Evolutionary conservation across 495 filamentous ascomycete species (phyloP).

Genomic region (Pyronema domesticum): DNA sequence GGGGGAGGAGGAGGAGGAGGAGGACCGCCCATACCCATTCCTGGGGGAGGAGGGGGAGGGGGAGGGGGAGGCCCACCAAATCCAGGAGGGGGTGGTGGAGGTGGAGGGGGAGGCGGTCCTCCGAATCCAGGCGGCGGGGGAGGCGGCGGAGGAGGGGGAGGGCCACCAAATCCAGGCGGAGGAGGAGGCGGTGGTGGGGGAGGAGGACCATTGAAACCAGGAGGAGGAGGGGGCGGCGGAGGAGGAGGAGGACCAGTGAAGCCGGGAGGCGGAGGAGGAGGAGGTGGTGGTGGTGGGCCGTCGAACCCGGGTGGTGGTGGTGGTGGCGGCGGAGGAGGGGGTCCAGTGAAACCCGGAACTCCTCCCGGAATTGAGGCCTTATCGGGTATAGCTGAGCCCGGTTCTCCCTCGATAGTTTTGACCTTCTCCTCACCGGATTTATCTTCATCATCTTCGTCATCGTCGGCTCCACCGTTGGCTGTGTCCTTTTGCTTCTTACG

Average conservation of each 20-base stretch:
- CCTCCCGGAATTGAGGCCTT: conserved; percentile 4
- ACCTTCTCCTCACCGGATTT: not conserved
- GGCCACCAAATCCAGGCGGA: conserved; percentile 25
- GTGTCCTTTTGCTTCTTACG: conserved; percentile 22
- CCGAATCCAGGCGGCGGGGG: conserved; percentile 32
- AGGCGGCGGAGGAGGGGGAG: conserved; percentile 37
- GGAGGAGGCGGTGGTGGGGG: conserved; percentile 38
- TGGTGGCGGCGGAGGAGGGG: conserved; percentile 31
- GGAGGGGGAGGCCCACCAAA: conserved; percentile 5
- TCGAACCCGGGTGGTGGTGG: conserved; percentile 23
- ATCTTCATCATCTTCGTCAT: conserved; percentile 36
- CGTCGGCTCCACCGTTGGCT: conserved; percentile 52
- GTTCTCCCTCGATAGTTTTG: conserved; percentile 38
- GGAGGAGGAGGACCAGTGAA: conserved; percentile 26
- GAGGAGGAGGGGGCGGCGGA: conserved; percentile 32
- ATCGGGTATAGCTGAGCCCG: conserved; percentile 23
- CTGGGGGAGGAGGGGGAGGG: conserved; percentile 11
- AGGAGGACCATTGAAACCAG: conserved; percentile 33
- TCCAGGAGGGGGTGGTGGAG: conserved; percentile 36
- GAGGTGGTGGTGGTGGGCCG: conserved; percentile 25
- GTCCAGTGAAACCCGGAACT: conserved; percentile 26
- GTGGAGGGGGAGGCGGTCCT: conserved; percentile 24
- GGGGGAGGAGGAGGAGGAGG: conserved; percentile 14
- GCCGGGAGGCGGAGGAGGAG: conserved; percentile 24
- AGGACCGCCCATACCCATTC: conserved; percentile 10